Conservation (phyloP, 139 green algal genomes). For the Choricystis sp. region DNA sequence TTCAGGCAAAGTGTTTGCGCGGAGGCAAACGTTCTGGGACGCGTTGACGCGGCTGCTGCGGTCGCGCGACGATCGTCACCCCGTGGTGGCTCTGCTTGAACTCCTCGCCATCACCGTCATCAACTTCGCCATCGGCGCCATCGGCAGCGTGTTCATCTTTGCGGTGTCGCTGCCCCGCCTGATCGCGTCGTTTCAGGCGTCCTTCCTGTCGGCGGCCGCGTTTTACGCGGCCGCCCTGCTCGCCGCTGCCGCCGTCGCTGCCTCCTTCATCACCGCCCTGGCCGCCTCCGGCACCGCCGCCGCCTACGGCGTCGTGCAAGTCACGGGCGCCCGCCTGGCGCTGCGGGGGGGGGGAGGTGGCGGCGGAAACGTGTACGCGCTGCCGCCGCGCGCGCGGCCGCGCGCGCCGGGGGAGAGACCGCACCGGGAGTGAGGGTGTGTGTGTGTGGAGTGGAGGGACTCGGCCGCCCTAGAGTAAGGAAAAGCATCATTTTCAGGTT, state of each 20-base stretch:
- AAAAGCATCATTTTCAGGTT: too few relatives aligned
- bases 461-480: too few relatives aligned
- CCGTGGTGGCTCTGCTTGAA: slow-evolving; percentile 23
- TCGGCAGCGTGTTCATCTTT: background rate
- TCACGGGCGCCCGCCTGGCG: background rate
- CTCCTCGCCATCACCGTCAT: slow-evolving; percentile 3
- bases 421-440: background rate
- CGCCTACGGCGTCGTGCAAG: slow-evolving; percentile 1
- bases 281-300: background rate
- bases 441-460: too few relatives aligned
- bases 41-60: slow-evolving; percentile 19
- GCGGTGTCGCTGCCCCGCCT: background rate
- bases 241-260: background rate
- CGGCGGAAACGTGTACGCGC: background rate
- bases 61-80: slow-evolving; percentile 16
- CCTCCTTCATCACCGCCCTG: background rate
- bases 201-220: background rate
- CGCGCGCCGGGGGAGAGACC: background rate
- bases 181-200: background rate
- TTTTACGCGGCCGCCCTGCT: background rate
- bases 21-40: slow-evolving; percentile 33
- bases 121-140: slow-evolving; percentile 4
- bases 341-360: too few relatives aligned
- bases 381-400: background rate
- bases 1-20: slow-evolving; percentile 36